Evolutionary conservation across 148 eudicot species (phyloP).

Genomic region (Diospyros lotus): DNA sequence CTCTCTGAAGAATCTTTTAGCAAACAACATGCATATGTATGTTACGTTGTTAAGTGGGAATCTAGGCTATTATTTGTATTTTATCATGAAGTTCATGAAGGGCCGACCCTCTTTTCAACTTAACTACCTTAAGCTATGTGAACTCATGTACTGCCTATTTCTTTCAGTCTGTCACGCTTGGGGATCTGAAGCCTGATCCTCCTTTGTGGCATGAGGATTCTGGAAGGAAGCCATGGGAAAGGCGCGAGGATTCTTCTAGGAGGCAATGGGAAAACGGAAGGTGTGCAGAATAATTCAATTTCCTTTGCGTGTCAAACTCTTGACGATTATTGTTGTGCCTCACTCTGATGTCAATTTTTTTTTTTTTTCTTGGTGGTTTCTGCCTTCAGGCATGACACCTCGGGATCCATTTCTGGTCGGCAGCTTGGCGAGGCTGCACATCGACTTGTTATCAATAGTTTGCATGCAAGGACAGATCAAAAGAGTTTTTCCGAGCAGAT

Average conservation of each 20-base stretch:
- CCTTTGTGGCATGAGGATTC: constrained; percentile 83
- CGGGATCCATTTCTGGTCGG: constrained; percentile 60
- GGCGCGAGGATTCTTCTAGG: constrained; percentile 86
- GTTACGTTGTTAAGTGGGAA: neutral
- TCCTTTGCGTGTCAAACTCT: too few species aligned
- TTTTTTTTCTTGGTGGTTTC: neutral
- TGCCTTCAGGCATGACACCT: constrained; percentile 43
- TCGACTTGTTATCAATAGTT: constrained; percentile 72
- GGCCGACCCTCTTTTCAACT: neutral
- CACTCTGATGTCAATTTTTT: neutral
- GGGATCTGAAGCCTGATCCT: constrained; percentile 63
- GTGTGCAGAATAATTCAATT: constrained; percentile 17
- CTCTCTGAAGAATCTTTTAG: neutral
- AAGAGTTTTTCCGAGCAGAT: constrained; percentile 25
- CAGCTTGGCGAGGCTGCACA: constrained; percentile 88
- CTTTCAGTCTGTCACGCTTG: constrained; percentile 53
- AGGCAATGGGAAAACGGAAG: constrained; percentile 52
- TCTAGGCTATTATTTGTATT: neutral
- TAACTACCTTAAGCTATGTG: constrained; percentile 1
- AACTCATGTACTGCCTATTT: neutral
- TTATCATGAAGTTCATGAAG: neutral
- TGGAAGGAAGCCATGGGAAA: constrained; percentile 49
- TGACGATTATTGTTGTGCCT: neutral
- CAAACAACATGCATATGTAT: neutral
- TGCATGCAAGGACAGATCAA: constrained; percentile 37